Percentiles rank a stretch among this genome's conserved stretches.
Evolutionary conservation across 176 grass and related monocot species (phyloP).

Genomic region (Ensete glaucum): DNA sequence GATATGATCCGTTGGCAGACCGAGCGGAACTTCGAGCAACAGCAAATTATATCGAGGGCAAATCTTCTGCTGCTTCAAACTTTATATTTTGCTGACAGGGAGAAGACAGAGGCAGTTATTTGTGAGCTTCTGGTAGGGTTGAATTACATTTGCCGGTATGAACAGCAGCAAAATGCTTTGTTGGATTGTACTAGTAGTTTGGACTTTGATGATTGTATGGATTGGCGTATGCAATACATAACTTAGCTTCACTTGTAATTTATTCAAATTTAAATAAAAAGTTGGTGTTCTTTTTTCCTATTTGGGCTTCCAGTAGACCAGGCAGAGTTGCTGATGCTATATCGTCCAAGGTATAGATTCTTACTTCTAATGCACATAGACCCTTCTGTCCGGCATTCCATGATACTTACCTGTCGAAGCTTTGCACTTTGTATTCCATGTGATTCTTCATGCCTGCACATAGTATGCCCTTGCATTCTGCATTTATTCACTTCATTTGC

Average conservation of each 20-base stretch:
- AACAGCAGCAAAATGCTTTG: constrained; percentile 86
- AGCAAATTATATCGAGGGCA: constrained; percentile 63
- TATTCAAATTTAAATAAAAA: constrained; percentile 7
- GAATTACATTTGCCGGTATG: constrained; percentile 93
- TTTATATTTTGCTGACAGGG: constrained; percentile 64
- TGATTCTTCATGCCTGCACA: background rate
- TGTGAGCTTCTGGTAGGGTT: constrained; percentile 86
- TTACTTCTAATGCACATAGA: background rate
- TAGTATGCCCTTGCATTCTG: background rate
- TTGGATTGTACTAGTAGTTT: constrained; percentile 80
- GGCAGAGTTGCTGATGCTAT: background rate
- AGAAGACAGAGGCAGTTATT: constrained; percentile 67
- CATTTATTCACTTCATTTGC: background rate
- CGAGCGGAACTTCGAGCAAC: constrained; percentile 85
- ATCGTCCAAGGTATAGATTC: background rate
- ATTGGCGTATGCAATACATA: constrained; percentile 50
- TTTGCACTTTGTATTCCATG: background rate
- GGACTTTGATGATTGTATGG: constrained; percentile 83
- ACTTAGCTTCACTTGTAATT: constrained; percentile 11
- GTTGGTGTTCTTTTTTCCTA: constrained; percentile 8
- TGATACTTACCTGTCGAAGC: background rate
- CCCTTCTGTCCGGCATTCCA: background rate
- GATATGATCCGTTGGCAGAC: constrained; percentile 84
- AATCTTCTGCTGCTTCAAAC: constrained; percentile 72
- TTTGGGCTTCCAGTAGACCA: background rate